phyloP scores from a whole-genome alignment of 768 basidiomycete species.

The Suillus weaverae region DNA sequence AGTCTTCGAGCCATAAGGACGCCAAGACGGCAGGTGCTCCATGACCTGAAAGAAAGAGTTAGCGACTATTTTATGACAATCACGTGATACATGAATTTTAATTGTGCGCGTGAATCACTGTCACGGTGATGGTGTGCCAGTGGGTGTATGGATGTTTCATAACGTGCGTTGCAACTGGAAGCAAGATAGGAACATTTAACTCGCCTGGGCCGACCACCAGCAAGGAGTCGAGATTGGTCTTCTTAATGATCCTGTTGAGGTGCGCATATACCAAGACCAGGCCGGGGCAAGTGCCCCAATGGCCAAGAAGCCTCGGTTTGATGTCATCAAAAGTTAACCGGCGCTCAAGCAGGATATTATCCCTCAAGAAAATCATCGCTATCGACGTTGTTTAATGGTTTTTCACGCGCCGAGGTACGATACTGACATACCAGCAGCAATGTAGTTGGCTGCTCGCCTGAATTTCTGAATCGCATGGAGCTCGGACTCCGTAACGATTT shows the following conservation, averaged over 20 bases:
- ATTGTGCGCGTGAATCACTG: too few relatives aligned
- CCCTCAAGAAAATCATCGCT: constrained; percentile 86
- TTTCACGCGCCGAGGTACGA: background rate
- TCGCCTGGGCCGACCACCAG: constrained; percentile 80
- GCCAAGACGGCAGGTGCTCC: constrained; percentile 88
- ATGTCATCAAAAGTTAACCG: constrained; percentile 65
- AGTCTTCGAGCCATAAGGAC: constrained; percentile 83
- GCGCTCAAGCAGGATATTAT: constrained; percentile 67
- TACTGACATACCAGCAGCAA: constrained; percentile 58
- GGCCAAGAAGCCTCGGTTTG: constrained; percentile 79
- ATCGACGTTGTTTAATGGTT: constrained; percentile 6
- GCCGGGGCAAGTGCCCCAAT: constrained; percentile 85
- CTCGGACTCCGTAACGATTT: constrained; percentile 50
- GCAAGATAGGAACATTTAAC: constrained; percentile 8
- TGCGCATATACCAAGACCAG: constrained; percentile 73
- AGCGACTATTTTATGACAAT: background rate
- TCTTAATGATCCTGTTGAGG: constrained; percentile 61
- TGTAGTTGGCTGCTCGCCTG: constrained; percentile 64
- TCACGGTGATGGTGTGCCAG: background rate
- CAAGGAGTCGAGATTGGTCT: constrained; percentile 60
- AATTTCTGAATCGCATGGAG: constrained; percentile 53
- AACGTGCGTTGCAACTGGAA: too few relatives aligned
- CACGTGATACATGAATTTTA: constrained; percentile 1
- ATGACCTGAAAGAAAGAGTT: constrained; percentile 48
- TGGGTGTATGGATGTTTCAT: background rate